These are phyloP conservation scores for Epichloe gansuensis DNA, from an alignment of 2,329 filamentous ascomycete species.

Conservation along the genomic window DNA sequence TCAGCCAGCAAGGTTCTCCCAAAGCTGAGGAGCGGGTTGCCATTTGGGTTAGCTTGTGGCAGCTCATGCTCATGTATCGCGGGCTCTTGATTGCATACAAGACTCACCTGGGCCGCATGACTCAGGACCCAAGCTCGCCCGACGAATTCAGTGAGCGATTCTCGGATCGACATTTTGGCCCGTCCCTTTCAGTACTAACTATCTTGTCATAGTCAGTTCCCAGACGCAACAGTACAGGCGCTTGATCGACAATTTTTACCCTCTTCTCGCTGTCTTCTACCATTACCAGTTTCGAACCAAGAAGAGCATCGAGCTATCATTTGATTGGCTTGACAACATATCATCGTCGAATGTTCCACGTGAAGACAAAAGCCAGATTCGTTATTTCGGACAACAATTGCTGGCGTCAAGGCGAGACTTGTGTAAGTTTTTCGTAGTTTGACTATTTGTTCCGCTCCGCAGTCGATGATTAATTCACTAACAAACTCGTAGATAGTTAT, in stretches of 20 bases:
- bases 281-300: constrained; percentile 29
- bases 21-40: constrained; percentile 27
- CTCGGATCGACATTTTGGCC: background rate
- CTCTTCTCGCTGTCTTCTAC: constrained; percentile 26
- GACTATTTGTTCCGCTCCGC: background rate
- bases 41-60: constrained; percentile 37
- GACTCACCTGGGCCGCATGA: constrained; percentile 14
- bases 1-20: constrained; percentile 26
- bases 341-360: constrained; percentile 14
- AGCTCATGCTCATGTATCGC: constrained; percentile 35
- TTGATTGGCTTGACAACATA: constrained; percentile 24
- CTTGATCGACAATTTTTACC: constrained; percentile 22
- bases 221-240: constrained; percentile 14
- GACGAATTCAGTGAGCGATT: constrained; percentile 7
- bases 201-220: constrained; percentile 7
- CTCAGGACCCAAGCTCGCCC: constrained; percentile 11
- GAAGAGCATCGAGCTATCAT: constrained; percentile 26
- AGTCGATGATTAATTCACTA: background rate
- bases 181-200: background rate
- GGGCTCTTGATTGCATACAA: constrained; percentile 25
- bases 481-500: constrained; percentile 15
- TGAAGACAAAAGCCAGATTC: constrained; percentile 16
- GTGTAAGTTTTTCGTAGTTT: constrained; percentile 17
- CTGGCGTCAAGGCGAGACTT: constrained; percentile 21
- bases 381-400: constrained; percentile 18